A percentile compares a stretch with the other conserved stretches of the same genome.
Conservation (phyloP, 345 rosid species). For the Eucalyptus coolabah region DNA sequence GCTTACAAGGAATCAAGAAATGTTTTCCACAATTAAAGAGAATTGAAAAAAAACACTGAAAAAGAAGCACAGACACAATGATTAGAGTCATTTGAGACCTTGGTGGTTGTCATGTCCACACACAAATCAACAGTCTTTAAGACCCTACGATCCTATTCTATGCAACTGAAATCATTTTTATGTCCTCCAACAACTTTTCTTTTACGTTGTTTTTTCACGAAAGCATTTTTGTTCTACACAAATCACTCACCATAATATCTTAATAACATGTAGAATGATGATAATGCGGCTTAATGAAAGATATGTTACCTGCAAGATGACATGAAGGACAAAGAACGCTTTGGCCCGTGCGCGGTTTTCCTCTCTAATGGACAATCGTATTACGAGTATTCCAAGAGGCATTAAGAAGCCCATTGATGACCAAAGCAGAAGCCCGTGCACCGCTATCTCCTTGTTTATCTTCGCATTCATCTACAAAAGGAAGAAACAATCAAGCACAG, state of each 20-base stretch:
- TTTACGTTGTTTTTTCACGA: background rate
- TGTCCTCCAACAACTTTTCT: background rate
- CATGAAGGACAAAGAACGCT: slow-evolving; percentile 49
- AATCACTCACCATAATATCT: background rate
- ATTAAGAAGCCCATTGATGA: slow-evolving; percentile 64
- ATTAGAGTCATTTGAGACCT: slow-evolving; percentile 16
- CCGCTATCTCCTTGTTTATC: slow-evolving; percentile 29
- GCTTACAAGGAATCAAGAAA: background rate
- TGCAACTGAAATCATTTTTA: background rate
- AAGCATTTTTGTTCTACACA: background rate
- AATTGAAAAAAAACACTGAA: background rate
- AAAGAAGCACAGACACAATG: slow-evolving; percentile 13
- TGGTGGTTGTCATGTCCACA: background rate
- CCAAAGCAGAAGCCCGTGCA: slow-evolving; percentile 84
- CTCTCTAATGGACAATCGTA: slow-evolving; percentile 49
- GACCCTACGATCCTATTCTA: background rate
- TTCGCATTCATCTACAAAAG: slow-evolving; percentile 26
- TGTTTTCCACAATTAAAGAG: background rate
- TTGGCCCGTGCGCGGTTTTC: slow-evolving; percentile 19
- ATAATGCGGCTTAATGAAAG: background rate
- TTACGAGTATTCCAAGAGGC: slow-evolving; percentile 65
- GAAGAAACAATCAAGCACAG: background rate
- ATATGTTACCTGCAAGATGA: slow-evolving; percentile 44
- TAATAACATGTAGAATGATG: background rate
- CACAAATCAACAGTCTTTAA: background rate